Base-by-base conservation (phyloP, 495 filamentous ascomycete genomes). In the Cenococcum geophilum region DNA sequence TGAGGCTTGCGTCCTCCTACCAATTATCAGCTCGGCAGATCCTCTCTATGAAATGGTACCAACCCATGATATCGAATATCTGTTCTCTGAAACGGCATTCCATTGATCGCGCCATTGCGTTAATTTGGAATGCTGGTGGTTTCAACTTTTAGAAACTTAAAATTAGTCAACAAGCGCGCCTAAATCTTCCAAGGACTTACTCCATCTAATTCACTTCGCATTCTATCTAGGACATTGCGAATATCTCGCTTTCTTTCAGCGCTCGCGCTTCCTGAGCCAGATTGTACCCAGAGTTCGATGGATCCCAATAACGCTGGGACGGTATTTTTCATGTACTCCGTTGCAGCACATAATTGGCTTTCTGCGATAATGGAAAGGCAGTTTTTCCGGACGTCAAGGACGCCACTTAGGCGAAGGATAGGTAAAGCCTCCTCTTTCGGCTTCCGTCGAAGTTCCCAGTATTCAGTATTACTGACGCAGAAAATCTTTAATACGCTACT, bases 281-380 rank as follows among this genome's bases (percentile, higher is more conserved):
- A 73, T 53, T 74, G 65, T 1, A 78, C 68, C 76, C 76, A 78
- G 4, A 78, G 70, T 21, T 69, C 67, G 11, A 75, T 42, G 1
- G 66, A 67, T 53, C 67, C 67, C 9, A 76, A 56, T 22, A 78
- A 57, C 5, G 65, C 64, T 16, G 71, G 70, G 35, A 76, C 68
- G 25, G 74, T 65, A 52, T 73, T 51, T 6, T 62, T 45, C 12
- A 78, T 70, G 53, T 74, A 76, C 35, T 66, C 57, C 12, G 21
- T 67, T 0, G 70, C 70, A 25, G 68, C 60, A 14, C 65, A 62
- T 54, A 70, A 66, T 51, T 75, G 73, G 54, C 69, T 71, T 21
- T 75, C 61, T n/a, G 72, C 73, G 5, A 78, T 72, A 34, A 76
- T 68, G 4, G 66, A 48, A 27, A 73, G 70, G 61, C 74, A 76